These are phyloP conservation scores for Myriangium duriaei DNA, from an alignment of 2,329 filamentous ascomycete genomes.

Conservation along the genomic window DNA sequence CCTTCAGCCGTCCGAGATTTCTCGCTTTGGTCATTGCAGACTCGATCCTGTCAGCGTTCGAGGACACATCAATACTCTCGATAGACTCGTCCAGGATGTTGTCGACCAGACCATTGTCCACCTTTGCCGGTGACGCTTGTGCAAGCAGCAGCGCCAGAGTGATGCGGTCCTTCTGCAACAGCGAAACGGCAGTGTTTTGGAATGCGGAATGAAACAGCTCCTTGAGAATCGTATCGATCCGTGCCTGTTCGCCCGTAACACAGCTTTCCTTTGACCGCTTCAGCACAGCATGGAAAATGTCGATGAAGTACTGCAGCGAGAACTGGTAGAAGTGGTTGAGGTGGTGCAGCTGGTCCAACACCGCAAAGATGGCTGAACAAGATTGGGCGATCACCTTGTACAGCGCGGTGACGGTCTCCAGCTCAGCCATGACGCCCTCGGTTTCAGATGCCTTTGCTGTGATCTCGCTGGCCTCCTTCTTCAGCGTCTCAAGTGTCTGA, in stretches of 20 bases:
- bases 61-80: conserved; percentile 67
- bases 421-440: conserved; percentile 94
- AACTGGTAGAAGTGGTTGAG: conserved; percentile 99
- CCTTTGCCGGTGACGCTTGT: conserved; percentile 88
- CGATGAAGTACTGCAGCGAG: conserved; percentile 92
- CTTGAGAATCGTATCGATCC: conserved; percentile 80
- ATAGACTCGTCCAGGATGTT: conserved; percentile 67
- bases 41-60: conserved; percentile 48
- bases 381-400: conserved; percentile 89
- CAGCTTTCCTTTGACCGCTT: conserved; percentile 69
- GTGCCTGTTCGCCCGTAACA: conserved; percentile 40
- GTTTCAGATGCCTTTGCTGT: conserved; percentile 93
- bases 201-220: conserved; percentile 87
- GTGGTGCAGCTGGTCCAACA: conserved; percentile 92
- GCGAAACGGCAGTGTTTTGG: conserved; percentile 80
- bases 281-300: conserved; percentile 91
- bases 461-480: conserved; percentile 94
- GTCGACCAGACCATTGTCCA: conserved; percentile 85
- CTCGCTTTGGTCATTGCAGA: conserved; percentile 56
- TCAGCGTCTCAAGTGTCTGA: conserved; percentile 90
- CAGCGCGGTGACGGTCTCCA: conserved; percentile 87
- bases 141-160: conserved; percentile 90
- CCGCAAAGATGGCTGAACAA: conserved; percentile 93
- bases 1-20: conserved; percentile 61
- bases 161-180: conserved; percentile 88